Percentiles rank a stretch among this genome's conserved stretches.
These are phyloP conservation scores for Epichloe bromicola DNA, from an alignment of 2,329 filamentous ascomycete species.

Conservation along the genomic window DNA sequence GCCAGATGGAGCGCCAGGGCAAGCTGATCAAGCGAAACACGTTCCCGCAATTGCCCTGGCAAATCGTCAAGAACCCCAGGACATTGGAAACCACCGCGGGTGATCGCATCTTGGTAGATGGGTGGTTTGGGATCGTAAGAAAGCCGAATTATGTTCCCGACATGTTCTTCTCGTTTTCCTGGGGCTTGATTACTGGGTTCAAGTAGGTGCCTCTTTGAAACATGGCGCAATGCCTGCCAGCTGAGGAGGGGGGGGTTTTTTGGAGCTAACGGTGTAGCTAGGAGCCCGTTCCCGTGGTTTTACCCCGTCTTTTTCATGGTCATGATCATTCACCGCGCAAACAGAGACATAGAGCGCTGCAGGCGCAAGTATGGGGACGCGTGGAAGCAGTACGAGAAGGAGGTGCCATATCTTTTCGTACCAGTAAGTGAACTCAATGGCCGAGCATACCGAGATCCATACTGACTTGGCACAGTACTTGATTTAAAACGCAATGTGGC, in stretches of 20 bases:
- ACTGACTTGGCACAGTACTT: no score
- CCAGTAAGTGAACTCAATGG: conserved; percentile 32
- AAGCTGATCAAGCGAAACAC: conserved; percentile 57
- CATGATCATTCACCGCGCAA: conserved; percentile 73
- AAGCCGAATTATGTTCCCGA: conserved; percentile 44
- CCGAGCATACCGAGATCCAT: no score
- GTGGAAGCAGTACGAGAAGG: conserved; percentile 67
- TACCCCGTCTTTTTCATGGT: conserved; percentile 70
- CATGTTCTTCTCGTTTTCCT: conserved; percentile 34
- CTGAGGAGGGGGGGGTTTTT: no score
- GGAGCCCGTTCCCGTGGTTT: conserved; percentile 79
- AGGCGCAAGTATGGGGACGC: conserved; percentile 68
- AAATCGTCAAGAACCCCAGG: conserved; percentile 66
- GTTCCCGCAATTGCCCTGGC: conserved; percentile 86
- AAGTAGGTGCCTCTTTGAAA: conserved; percentile 15
- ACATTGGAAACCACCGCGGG: conserved; percentile 61
- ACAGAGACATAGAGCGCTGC: conserved; percentile 65
- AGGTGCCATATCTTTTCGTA: conserved; percentile 75
- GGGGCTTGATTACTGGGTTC: conserved; percentile 40
- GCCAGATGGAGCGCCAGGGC: conserved; percentile 58
- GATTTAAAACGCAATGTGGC: no score
- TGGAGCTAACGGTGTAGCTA: conserved; percentile 2
- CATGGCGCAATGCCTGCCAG: no score
- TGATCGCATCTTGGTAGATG: conserved; percentile 60
- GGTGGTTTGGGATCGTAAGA: conserved; percentile 68